These are phyloP conservation scores for Irpex sp. DNA, from an alignment of 1,284 basidiomycete genomes.

Conservation along the genomic window DNA sequence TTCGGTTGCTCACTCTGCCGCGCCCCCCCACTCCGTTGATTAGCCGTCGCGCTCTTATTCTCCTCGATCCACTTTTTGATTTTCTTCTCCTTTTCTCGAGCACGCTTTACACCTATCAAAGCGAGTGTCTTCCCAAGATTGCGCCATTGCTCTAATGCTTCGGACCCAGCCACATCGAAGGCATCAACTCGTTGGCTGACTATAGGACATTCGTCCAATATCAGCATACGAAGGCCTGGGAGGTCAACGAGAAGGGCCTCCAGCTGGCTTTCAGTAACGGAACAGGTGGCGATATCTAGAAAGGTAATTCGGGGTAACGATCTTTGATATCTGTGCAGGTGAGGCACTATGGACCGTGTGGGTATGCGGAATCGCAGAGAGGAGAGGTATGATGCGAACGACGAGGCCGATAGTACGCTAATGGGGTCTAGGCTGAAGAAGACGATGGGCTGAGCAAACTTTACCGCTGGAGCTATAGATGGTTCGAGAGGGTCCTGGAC, in stretches of 20 bases:
- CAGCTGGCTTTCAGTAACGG: conserved; percentile 41
- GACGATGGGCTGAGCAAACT: conserved; percentile 69
- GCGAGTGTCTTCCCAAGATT: conserved; percentile 52
- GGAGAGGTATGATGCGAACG: conserved; percentile 33
- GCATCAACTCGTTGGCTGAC: conserved; percentile 30
- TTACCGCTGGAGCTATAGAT: conserved; percentile 24
- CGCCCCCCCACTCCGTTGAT: neutral
- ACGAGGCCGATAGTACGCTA: conserved; percentile 40
- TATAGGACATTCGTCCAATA: conserved; percentile 49
- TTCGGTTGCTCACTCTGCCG: conserved; percentile 9
- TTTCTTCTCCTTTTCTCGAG: conserved; percentile 52
- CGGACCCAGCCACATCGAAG: conserved; percentile 24
- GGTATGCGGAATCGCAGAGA: conserved; percentile 58
- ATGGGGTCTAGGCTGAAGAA: conserved; percentile 59
- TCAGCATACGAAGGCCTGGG: conserved; percentile 38
- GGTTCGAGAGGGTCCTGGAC: conserved; percentile 57
- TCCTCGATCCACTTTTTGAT: conserved; percentile 47
- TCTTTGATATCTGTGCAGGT: conserved; percentile 30
- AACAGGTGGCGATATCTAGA: conserved; percentile 59
- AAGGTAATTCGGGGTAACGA: conserved; percentile 37
- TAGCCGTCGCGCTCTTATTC: neutral
- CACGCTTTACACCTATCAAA: conserved; percentile 44
- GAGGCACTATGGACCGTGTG: conserved; percentile 42
- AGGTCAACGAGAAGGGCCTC: conserved; percentile 44
- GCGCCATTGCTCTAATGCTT: conserved; percentile 41